phyloP scores from a whole-genome alignment of 208 protist genomes.

The Trypanosoma vivax region DNA sequence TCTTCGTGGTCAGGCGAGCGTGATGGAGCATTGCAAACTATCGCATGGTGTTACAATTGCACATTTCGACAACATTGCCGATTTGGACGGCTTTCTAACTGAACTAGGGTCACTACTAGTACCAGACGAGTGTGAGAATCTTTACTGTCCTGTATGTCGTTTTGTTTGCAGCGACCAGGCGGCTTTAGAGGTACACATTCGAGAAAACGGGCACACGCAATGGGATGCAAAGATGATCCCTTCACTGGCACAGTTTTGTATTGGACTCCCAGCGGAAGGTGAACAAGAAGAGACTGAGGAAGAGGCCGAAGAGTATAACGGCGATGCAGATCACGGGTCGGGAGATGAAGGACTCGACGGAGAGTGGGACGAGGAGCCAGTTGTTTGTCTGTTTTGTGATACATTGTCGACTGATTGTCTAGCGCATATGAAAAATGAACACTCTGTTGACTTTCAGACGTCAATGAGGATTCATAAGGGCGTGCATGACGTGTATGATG shows the following conservation, averaged over 20 bases:
- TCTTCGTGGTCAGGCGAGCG: constrained; percentile 36
- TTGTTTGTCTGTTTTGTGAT: constrained; percentile 60
- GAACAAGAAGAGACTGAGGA: constrained; percentile 16
- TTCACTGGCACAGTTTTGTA: constrained; percentile 29
- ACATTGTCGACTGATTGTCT: constrained; percentile 32
- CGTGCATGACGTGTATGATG: constrained; percentile 63
- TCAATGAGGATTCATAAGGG: constrained; percentile 30
- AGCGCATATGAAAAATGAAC: constrained; percentile 40
- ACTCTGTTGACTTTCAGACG: constrained; percentile 48
- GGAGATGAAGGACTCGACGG: constrained; percentile 34
- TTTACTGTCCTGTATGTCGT: constrained; percentile 52
- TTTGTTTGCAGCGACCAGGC: constrained; percentile 8
- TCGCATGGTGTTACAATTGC: constrained; percentile 33
- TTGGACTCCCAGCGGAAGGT: constrained; percentile 6
- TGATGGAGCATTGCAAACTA: constrained; percentile 50
- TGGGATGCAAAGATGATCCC: constrained; percentile 56
- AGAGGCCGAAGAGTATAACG: constrained; percentile 18
- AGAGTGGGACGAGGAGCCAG: constrained; percentile 41
- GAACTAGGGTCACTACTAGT: constrained; percentile 18
- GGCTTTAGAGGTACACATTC: constrained; percentile 17
- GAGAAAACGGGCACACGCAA: constrained; percentile 16
- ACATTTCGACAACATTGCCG: constrained; percentile 52
- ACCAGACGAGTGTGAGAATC: constrained; percentile 1
- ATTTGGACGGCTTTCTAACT: constrained; percentile 39
- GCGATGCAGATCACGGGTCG: neutral